Evolutionary conservation across 176 grass and related monocot species (phyloP), one percentile per base, ranked within the genome.

Genomic region (Lolium multiflorum): DNA sequence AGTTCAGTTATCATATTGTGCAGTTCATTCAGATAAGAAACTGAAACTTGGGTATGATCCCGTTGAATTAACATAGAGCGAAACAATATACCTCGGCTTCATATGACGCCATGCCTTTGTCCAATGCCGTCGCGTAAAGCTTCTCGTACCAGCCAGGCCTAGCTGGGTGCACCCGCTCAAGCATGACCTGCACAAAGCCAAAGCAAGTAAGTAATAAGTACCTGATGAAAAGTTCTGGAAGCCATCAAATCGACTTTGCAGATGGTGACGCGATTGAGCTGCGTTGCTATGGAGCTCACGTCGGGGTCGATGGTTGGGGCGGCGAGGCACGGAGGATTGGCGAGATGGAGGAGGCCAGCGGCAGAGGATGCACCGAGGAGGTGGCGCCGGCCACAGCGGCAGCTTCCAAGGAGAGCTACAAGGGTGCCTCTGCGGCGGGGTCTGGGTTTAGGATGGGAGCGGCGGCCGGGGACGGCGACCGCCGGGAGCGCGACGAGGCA

Each of bases 101-200:
- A 55, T 98, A 98, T 16, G 79, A 80, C 47, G 28, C 77, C 92
- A 83, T 96, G 39, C 92, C 77, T 78, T 87, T 55, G 52, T 87
- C 87, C 92, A 96, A 52, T 26, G 71, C 88, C 26, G 72, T 84
- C 44, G 92, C 97, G 60, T 87, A 96, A 2, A 92, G 49, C 82
- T 94, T 81, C 80, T 98, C 90, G 47, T 96, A 96, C 88, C 74
- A 96, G 66, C 92, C 92, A 41, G 90, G 79, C 87, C 90, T 92
- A 10, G 87, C 72, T 22, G 92, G 92, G 70, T 94, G 97, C 25
- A 96, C 74, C 83, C 71, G 84, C 84, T 98, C 87, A 31, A 91
- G 46, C 39, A 90, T 85, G 48, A 54, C 90, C 97, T 96, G 78
- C 49, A 82, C 35, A 73, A 18, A 84, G 12, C 4, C 17, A 55